Conservation (phyloP, 2,329 filamentous ascomycete species). For the Fusarium veterinarium region DNA sequence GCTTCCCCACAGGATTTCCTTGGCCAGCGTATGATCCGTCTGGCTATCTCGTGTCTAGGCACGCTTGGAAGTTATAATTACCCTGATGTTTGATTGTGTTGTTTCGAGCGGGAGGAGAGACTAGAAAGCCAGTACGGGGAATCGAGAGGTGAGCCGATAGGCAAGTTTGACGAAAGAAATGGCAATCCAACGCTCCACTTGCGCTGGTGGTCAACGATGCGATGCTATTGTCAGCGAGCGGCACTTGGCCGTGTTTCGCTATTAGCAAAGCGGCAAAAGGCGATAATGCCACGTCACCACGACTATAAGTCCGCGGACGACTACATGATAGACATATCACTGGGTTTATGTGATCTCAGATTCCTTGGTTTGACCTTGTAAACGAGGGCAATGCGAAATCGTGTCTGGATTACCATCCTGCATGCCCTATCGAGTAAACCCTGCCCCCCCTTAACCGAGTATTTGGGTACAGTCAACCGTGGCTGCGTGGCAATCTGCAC, state of each 20-base stretch:
- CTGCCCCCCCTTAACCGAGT: slow-evolving; percentile 43
- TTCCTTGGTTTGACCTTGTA: slow-evolving; percentile 24
- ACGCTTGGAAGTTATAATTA: slow-evolving; percentile 12
- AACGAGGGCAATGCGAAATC: slow-evolving; percentile 34
- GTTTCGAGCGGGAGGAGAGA: neutral
- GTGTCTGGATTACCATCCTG: slow-evolving; percentile 41
- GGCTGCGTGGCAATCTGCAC: slow-evolving; percentile 33
- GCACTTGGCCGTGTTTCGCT: slow-evolving; percentile 31
- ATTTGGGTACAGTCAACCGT: slow-evolving; percentile 39
- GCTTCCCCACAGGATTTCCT: slow-evolving; percentile 35
- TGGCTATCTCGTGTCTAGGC: slow-evolving; percentile 18
- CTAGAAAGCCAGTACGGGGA: slow-evolving; percentile 1
- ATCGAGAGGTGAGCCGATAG: slow-evolving; percentile 11
- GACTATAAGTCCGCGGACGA: slow-evolving; percentile 13
- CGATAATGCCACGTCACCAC: slow-evolving; percentile 41
- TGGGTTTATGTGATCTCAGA: slow-evolving; percentile 13
- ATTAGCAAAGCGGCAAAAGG: slow-evolving; percentile 27
- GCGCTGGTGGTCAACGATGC: slow-evolving; percentile 10
- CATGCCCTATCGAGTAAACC: slow-evolving; percentile 40
- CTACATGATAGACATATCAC: slow-evolving; percentile 2
- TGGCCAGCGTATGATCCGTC: slow-evolving; percentile 11
- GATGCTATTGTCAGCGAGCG: slow-evolving; percentile 24
- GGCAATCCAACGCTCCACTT: slow-evolving; percentile 8
- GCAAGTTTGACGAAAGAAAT: neutral
- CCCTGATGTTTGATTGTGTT: neutral